Conservation (phyloP, 2,329 filamentous ascomycete species). For the Pyrenochaeta sp. region DNA sequence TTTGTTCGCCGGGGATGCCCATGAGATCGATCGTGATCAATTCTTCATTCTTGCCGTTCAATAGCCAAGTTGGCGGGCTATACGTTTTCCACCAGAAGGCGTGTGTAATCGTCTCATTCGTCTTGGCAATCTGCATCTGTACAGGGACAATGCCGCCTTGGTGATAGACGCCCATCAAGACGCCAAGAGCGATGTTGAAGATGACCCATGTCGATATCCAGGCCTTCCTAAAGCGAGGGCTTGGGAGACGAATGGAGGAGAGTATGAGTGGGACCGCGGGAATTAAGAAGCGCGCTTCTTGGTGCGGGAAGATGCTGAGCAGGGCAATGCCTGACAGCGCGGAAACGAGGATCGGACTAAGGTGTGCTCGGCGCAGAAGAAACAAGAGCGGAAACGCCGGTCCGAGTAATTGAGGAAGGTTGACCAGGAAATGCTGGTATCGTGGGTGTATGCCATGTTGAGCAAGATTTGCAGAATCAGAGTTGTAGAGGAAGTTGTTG, state of each 20-base stretch:
- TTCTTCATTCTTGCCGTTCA: constrained; percentile 77
- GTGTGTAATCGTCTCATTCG: constrained; percentile 70
- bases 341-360: constrained; percentile 72
- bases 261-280: constrained; percentile 80
- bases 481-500: constrained; percentile 64
- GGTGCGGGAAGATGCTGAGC: constrained; percentile 78
- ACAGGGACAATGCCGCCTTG: constrained; percentile 80
- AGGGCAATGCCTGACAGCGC: constrained; percentile 75
- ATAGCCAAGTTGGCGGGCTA: constrained; percentile 80
- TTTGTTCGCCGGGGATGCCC: constrained; percentile 69
- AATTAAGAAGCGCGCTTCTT: constrained; percentile 80
- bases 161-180: constrained; percentile 83
- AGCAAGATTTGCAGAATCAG: constrained; percentile 58
- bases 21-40: constrained; percentile 77
- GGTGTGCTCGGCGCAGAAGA: constrained; percentile 57
- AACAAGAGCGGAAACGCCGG: constrained; percentile 59
- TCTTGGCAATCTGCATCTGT: constrained; percentile 76
- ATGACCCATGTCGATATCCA: constrained; percentile 71
- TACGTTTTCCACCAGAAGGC: constrained; percentile 90
- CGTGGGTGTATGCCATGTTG: constrained; percentile 62
- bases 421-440: constrained; percentile 61
- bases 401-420: constrained; percentile 62
- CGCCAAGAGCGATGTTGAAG: constrained; percentile 73
- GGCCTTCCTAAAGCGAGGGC: constrained; percentile 55
- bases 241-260: constrained; percentile 74